Base-by-base conservation (phyloP, 1,139 yeast genomes). In the Debaryomycetaceae sp. region DNA sequence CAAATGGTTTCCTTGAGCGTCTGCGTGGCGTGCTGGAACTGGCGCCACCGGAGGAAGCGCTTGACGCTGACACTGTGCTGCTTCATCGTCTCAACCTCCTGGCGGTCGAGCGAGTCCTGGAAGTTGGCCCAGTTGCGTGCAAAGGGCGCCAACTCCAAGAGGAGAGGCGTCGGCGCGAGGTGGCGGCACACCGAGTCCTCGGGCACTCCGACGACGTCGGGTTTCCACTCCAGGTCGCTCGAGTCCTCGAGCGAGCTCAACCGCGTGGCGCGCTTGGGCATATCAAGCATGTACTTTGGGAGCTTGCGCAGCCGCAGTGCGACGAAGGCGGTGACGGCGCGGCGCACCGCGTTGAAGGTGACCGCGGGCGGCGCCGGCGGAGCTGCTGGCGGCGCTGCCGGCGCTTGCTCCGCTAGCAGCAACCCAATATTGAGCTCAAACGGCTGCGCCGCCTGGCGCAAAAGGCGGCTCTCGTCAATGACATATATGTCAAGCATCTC, bases 341-440 rank as follows among this genome's bases (percentile, higher is more conserved):
- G 27, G 25, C 49, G 37, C 11, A 50, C 30, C 22, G 40, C 34
- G 33, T 51, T 53, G 18, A 38, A 38, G 7, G 42, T 30, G 23
- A 34, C 40, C 16, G 30, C 35, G 4, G 28, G 28, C 3, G 6
- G 10, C 3, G 15, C 3, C 3, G 5, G 13, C 4, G 11, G 12
- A 21, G n/a, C 18, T 5, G 8, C 16, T 11, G 37, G 42, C 2
- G 34, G 19, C 3, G 28, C 10, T 4, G 25, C 17, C 8, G 30
- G 28, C 11, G 13, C 19, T 18, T 18, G 18, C 8, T 26, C 13
- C 4, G 15, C 24, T 14, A 63, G 25, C 21, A 43, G 41, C 3
- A 36, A 26, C 0, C 71, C 70, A 8, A 65, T 42, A 42, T 64
- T 53, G 16, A 52, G 33, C 37, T 73, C 79, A 40, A 50, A 63